Evolutionary conservation across 495 filamentous ascomycete species (phyloP).

Genomic region (Neurospora sp.): DNA sequence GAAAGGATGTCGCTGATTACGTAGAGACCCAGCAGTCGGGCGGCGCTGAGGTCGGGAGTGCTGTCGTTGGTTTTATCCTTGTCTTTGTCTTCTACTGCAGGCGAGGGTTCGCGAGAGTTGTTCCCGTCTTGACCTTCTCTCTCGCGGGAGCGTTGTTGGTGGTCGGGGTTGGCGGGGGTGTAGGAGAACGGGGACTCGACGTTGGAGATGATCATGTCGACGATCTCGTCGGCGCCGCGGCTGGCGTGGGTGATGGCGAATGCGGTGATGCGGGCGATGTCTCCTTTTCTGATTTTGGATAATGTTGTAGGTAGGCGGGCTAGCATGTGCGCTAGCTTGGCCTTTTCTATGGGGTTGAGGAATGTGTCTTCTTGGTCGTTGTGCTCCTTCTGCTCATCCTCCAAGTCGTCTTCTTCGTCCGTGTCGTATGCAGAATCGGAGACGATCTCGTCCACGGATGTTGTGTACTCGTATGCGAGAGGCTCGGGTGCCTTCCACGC

Average conservation of each 20-base stretch:
- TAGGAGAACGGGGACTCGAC: conserved; percentile 65
- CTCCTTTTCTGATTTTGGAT: conserved; percentile 67
- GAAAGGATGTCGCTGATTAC: conserved; percentile 83
- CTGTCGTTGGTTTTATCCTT: conserved; percentile 24
- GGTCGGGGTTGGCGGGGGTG: conserved; percentile 39
- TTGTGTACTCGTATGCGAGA: conserved; percentile 66
- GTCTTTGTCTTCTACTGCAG: conserved; percentile 27
- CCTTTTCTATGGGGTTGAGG: conserved; percentile 75
- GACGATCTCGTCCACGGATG: conserved; percentile 63
- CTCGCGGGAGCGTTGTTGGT: conserved; percentile 29
- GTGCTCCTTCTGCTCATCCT: conserved; percentile 53
- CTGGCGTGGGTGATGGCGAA: conserved; percentile 85
- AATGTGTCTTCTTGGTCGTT: conserved; percentile 56
- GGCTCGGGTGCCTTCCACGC: conserved; percentile 62
- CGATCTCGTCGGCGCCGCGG: conserved; percentile 74
- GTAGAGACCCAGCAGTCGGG: conserved; percentile 76
- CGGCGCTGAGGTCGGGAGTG: conserved; percentile 52
- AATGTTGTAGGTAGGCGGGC: conserved; percentile 70
- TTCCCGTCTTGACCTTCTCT: conserved; percentile 24
- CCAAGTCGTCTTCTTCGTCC: conserved; percentile 78
- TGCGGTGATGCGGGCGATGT: conserved; percentile 74
- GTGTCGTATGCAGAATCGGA: conserved; percentile 79
- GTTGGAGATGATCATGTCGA: conserved; percentile 76
- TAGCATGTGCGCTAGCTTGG: conserved; percentile 70
- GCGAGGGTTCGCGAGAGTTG: conserved; percentile 24